Evolutionary conservation across 352 stramenopile species (phyloP), one percentile per base, ranked within the genome.

Genomic region (Lagenidium sp.): DNA sequence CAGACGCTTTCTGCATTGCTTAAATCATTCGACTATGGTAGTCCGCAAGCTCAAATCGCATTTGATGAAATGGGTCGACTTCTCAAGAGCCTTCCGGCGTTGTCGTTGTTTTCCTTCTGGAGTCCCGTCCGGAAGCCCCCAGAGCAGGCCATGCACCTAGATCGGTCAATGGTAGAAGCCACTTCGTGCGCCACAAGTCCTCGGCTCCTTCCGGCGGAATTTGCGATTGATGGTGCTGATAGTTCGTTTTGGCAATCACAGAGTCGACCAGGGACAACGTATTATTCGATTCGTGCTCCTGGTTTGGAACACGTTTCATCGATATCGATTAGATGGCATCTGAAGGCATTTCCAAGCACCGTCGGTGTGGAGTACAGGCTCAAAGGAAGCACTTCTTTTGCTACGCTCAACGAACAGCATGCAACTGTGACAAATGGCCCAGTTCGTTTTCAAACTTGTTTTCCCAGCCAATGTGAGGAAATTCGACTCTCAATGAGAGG

Each of bases 101-200:
- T 94, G 11, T 92, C 82, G 32, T 44, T 94, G 29, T 91, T 84
- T 41, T 73, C 79, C 15, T 94, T 88, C 44, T 94, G 82, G 82
- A 90, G 79, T 32, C 82, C 82, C 6, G 62, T 49, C n/a, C 82
- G 78, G 34, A 72, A 67, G 22, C 52, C 59, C 10, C 76, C 77
- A 0, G 77, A 94, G 43, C 73, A 68, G 26, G 31, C 60, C 13
- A 51, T 92, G 4, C 18, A 42, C 20, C 18, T 94, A 13, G 21
- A 41, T 2, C 65, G 62, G 26, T 52, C 66, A 0, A 62, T 64
- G 39, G 65, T 92, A 15, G 56, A 77, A 4, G 79, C 62, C 19
- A 81, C 75, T 2, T 90, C 78, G 0, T 55, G 55, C 18, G 61
- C 65, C n/a, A 55, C 65, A 7, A 81, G 37, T 25, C 76, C 72